phyloP scores from a whole-genome alignment of 208 protist genomes.

The Wallacemonas sp. region DNA sequence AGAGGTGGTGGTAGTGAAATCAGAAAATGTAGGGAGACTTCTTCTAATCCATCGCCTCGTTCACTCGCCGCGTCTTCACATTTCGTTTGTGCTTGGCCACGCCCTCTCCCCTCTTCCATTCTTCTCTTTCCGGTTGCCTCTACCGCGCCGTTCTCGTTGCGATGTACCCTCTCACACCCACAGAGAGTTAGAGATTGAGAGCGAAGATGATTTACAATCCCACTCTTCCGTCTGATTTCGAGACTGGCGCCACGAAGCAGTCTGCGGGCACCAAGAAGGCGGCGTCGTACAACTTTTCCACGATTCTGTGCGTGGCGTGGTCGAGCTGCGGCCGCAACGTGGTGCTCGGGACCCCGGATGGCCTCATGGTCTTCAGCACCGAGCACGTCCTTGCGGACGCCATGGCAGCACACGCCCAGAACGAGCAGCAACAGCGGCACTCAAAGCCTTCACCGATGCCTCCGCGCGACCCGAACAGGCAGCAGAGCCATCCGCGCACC shows the following conservation, averaged over 20 bases:
- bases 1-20: no score
- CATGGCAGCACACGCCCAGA: slow-evolving; percentile 1
- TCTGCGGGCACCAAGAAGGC: neutral
- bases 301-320: slow-evolving; percentile 69
- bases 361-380: slow-evolving; percentile 72
- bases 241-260: neutral
- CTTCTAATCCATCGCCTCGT: no score
- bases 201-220: slow-evolving; percentile 1
- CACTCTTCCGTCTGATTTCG: neutral
- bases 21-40: no score
- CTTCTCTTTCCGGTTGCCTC: no score
- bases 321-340: slow-evolving; percentile 53
- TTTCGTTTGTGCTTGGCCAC: no score
- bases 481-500: neutral
- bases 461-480: neutral
- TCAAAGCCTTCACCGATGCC: neutral
- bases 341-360: slow-evolving; percentile 50
- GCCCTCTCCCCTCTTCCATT: neutral
- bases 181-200: no score
- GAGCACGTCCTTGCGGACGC: slow-evolving; percentile 22
- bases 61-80: no score
- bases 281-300: slow-evolving; percentile 23
- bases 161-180: no score
- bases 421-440: neutral
- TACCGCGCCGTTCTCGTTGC: no score